A percentile compares a stretch with the other conserved stretches of the same genome.
Evolutionary conservation across 225 moss, liverwort and hornwort species (phyloP).

Genomic region (Polytrichum formosum): DNA sequence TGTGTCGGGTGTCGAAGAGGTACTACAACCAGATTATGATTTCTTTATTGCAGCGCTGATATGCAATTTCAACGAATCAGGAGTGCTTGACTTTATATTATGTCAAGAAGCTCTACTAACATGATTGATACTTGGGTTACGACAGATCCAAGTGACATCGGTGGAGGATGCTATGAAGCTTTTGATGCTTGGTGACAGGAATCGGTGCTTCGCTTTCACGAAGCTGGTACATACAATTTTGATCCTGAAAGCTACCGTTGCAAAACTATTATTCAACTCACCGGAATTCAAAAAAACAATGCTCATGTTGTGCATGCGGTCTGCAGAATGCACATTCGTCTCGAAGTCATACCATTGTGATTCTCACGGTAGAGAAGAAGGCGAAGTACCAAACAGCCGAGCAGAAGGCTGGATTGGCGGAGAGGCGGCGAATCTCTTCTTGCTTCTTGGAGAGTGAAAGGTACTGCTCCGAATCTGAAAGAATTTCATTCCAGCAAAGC

Average conservation of each 20-base stretch:
- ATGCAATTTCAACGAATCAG: too few relatives aligned
- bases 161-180: slow-evolving; percentile 75
- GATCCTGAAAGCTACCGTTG: too few relatives aligned
- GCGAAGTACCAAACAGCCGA: slow-evolving; percentile 39
- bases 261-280: too few relatives aligned
- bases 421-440: slow-evolving; percentile 45
- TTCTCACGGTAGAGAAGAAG: slow-evolving; percentile 81
- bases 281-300: too few relatives aligned
- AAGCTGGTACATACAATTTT: slow-evolving; percentile 49
- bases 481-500: too few relatives aligned
- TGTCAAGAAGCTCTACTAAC: background rate
- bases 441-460: slow-evolving; percentile 72
- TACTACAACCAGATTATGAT: slow-evolving; percentile 3
- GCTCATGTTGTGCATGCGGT: too few relatives aligned
- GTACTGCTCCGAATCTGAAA: slow-evolving; percentile 18
- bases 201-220: slow-evolving; percentile 79
- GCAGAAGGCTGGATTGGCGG: slow-evolving; percentile 37
- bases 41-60: too few relatives aligned
- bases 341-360: slow-evolving; percentile 88
- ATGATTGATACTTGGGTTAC: background rate
- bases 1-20: slow-evolving; percentile 81
- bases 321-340: slow-evolving; percentile 88
- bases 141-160: slow-evolving; percentile 65
- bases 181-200: slow-evolving; percentile 71
- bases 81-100: too few relatives aligned